phyloP scores from a whole-genome alignment of 2,329 filamentous ascomycete genomes.

The Phialophora chinensis region DNA sequence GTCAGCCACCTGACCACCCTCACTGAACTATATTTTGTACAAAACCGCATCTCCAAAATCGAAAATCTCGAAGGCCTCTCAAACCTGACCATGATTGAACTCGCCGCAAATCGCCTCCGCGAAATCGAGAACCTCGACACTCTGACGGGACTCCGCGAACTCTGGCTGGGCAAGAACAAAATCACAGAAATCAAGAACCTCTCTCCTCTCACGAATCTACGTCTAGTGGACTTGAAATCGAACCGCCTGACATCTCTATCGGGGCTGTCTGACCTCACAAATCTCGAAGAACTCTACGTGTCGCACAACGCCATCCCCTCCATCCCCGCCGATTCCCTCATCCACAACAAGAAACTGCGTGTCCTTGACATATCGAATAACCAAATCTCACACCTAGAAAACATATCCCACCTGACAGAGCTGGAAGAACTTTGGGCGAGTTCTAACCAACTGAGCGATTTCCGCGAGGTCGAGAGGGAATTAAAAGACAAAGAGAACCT shows the following conservation, averaged over 20 bases:
- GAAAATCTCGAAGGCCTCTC: slow-evolving; percentile 79
- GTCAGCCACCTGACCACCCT: slow-evolving; percentile 77
- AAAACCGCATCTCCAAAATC: slow-evolving; percentile 90
- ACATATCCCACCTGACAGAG: slow-evolving; percentile 70
- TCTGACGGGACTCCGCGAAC: slow-evolving; percentile 77
- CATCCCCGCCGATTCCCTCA: slow-evolving; percentile 68
- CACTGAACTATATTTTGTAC: slow-evolving; percentile 86
- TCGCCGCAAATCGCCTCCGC: slow-evolving; percentile 89
- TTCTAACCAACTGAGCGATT: slow-evolving; percentile 80
- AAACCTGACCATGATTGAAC: slow-evolving; percentile 80
- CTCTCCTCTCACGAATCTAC: slow-evolving; percentile 75
- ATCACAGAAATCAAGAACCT: slow-evolving; percentile 82
- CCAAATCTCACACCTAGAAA: slow-evolving; percentile 74
- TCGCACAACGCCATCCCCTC: slow-evolving; percentile 89
- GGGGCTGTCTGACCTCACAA: slow-evolving; percentile 73
- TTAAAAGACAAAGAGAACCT: slow-evolving; percentile 79
- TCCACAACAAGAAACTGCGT: slow-evolving; percentile 69
- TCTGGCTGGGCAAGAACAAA: slow-evolving; percentile 97
- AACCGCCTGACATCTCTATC: slow-evolving; percentile 84
- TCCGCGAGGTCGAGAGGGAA: slow-evolving; percentile 77
- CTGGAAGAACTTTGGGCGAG: slow-evolving; percentile 95
- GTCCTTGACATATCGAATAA: slow-evolving; percentile 92
- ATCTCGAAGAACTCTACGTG: slow-evolving; percentile 91
- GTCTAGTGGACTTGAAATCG: slow-evolving; percentile 90
- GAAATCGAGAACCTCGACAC: slow-evolving; percentile 85